Conservation (phyloP, 1,139 yeast species). For the Keqinozyma sinolaborantium region DNA sequence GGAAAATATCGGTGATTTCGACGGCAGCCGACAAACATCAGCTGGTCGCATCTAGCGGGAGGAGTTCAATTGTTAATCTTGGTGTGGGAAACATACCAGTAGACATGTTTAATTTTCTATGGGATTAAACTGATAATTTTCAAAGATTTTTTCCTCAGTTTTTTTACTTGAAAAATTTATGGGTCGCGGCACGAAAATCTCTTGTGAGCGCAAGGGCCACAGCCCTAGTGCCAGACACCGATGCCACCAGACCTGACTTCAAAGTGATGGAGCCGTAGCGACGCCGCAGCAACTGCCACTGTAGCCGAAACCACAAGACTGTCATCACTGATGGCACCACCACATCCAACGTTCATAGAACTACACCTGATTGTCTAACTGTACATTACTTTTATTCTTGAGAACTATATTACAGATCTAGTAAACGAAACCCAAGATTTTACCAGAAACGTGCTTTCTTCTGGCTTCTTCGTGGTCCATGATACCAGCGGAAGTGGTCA, state of each 20-base stretch:
- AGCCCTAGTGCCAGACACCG: conserved; percentile 2
- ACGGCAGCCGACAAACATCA: too few relatives aligned
- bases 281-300: too few relatives aligned
- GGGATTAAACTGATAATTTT: conserved; percentile 10
- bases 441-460: conserved; percentile 99
- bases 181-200: conserved; percentile 4
- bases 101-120: conserved; percentile 22
- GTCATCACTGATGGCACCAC: too few relatives aligned
- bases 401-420: conserved; percentile 26
- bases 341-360: too few relatives aligned
- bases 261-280: too few relatives aligned
- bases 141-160: conserved; percentile 10
- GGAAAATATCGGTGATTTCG: too few relatives aligned
- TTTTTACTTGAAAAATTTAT: conserved; percentile 9
- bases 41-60: too few relatives aligned
- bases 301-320: too few relatives aligned
- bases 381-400: not conserved
- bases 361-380: too few relatives aligned
- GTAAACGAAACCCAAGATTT: conserved; percentile 94
- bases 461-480: conserved; percentile 99
- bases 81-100: conserved; percentile 31
- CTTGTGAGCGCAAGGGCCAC: conserved; percentile 3
- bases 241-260: too few relatives aligned
- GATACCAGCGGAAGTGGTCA: conserved; percentile 98
- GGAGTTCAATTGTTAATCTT: too few relatives aligned